Conservation (phyloP, 2,329 filamentous ascomycete genomes). For the Sarocladiaceae sp. region DNA sequence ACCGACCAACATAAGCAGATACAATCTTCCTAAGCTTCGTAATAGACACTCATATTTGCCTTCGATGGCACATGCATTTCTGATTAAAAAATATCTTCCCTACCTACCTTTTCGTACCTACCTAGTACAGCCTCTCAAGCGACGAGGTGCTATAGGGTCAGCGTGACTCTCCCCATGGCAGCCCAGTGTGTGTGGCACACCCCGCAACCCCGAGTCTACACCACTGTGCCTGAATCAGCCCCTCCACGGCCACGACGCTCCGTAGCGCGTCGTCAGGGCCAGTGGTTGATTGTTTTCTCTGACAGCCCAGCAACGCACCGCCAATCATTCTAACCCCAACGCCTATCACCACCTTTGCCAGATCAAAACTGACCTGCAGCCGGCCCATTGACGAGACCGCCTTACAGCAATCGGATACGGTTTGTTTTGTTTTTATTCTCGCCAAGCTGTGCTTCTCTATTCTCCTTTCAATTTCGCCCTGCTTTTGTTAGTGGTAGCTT, state of each 20-base stretch:
- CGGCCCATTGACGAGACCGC: constrained; percentile 6
- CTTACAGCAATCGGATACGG: background rate
- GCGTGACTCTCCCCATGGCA: background rate
- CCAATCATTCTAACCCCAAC: background rate
- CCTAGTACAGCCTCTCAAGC: no score
- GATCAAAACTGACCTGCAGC: background rate
- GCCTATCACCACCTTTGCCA: background rate
- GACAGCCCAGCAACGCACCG: constrained; percentile 3
- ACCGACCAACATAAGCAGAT: no score
- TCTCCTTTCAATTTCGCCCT: background rate
- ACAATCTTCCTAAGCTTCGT: no score
- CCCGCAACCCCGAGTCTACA: background rate
- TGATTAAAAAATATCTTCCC: no score
- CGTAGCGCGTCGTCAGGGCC: background rate
- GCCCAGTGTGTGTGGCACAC: background rate
- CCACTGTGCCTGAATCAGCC: no score
- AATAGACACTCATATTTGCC: no score
- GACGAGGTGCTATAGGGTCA: no score
- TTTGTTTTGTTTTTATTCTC: constrained; percentile 1
- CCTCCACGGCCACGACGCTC: background rate
- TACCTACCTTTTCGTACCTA: no score
- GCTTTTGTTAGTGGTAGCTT: background rate
- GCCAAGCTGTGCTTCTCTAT: background rate
- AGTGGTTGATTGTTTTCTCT: constrained; percentile 7
- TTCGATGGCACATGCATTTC: no score